These are phyloP conservation scores for Perilla frutescens DNA, from an alignment of 257 asterid genomes.

Conservation along the genomic window DNA sequence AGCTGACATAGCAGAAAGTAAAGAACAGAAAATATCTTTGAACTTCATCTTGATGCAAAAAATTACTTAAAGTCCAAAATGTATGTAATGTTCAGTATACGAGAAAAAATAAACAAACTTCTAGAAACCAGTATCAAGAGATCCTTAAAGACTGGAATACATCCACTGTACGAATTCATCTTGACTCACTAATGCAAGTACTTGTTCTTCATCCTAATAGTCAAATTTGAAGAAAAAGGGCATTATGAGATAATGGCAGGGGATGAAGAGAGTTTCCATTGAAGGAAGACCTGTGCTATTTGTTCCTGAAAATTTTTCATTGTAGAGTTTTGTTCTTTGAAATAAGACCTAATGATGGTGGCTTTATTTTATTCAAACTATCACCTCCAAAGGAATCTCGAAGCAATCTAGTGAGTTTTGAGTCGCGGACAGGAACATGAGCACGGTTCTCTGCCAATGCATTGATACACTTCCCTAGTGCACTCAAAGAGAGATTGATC, in stretches of 20 bases:
- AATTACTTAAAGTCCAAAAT: not conserved
- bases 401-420: conserved; percentile 91
- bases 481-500: conserved; percentile 85
- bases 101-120: not conserved
- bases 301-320: not conserved
- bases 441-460: conserved; percentile 93
- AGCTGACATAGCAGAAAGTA: conserved; percentile 11
- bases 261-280: conserved; percentile 17
- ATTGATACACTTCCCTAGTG: conserved; percentile 92
- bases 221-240: not conserved
- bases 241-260: not conserved
- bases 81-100: not conserved
- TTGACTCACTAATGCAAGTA: conserved; percentile 3
- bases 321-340: conserved; percentile 1
- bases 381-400: conserved; percentile 97
- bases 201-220: not conserved
- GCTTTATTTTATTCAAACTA: conserved; percentile 19
- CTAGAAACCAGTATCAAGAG: conserved; percentile 17
- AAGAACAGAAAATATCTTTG: conserved; percentile 2
- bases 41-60: not conserved
- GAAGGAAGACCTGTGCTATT: conserved; percentile 21
- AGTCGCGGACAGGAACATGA: conserved; percentile 93
- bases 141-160: conserved; percentile 1
- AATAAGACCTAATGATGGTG: conserved; percentile 1
- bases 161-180: conserved; percentile 7